Evolutionary conservation across 768 basidiomycete species (phyloP).

Genomic region (Mycena belliarum): DNA sequence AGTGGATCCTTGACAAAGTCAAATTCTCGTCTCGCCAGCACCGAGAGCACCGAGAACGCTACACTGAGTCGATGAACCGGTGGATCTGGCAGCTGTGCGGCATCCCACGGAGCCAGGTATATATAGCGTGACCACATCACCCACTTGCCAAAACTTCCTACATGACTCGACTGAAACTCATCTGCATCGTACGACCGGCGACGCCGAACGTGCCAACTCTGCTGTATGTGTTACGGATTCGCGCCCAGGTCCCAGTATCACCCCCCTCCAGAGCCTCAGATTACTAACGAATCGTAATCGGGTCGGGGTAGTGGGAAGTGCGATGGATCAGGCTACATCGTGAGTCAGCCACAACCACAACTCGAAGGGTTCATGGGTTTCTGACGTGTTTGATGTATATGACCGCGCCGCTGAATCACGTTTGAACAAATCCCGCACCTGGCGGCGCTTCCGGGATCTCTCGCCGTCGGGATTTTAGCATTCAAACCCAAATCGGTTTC

Average conservation of each 20-base stretch:
- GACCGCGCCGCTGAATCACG: background rate
- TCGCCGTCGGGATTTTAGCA: background rate
- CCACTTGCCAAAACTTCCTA: background rate
- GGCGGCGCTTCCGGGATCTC: background rate
- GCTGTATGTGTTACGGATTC: background rate
- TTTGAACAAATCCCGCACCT: conserved; percentile 10
- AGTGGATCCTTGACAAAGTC: too few species aligned
- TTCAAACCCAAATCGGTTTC: background rate
- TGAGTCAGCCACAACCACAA: background rate
- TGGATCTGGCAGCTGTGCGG: too few species aligned
- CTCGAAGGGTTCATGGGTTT: background rate
- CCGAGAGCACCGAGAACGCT: too few species aligned
- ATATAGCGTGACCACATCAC: background rate
- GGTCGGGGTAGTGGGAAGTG: background rate
- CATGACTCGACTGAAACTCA: background rate
- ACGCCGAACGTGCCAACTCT: background rate
- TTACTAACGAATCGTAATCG: background rate
- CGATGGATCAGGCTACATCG: background rate
- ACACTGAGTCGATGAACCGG: too few species aligned
- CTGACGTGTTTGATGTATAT: conserved; percentile 10
- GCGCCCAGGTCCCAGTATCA: background rate
- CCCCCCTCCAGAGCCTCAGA: background rate
- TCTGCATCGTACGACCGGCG: background rate
- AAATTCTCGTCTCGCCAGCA: too few species aligned
- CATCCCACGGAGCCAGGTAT: background rate